A percentile compares a stretch with the other conserved stretches of the same genome.
Evolutionary conservation across 768 basidiomycete species (phyloP).

Genomic region (Leccinum truebloodii): DNA sequence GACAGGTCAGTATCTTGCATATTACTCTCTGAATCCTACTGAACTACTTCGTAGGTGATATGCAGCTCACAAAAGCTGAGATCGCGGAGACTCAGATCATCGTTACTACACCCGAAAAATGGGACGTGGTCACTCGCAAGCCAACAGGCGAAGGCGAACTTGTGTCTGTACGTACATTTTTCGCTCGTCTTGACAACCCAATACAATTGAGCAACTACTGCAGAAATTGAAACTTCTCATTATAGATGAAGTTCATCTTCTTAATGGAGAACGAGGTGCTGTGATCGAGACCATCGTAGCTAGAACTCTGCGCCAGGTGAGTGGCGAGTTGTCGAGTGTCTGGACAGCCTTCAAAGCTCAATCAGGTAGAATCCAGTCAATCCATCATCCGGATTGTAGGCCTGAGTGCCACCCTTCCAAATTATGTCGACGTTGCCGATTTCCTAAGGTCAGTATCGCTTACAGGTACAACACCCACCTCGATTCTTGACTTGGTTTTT

Average conservation of each 20-base stretch:
- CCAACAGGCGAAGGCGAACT: constrained; percentile 96
- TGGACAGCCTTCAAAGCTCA: constrained; percentile 1
- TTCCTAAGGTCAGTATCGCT: constrained; percentile 70
- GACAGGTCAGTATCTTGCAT: constrained; percentile 57
- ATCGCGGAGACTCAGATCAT: constrained; percentile 96
- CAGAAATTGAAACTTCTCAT: constrained; percentile 93
- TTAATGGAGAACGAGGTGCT: constrained; percentile 97
- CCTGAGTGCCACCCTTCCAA: constrained; percentile 93
- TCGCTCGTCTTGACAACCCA: background rate
- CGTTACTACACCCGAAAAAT: constrained; percentile 98
- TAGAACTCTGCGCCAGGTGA: constrained; percentile 84
- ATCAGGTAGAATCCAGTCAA: constrained; percentile 92
- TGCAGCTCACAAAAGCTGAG: constrained; percentile 94
- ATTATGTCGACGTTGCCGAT: constrained; percentile 94
- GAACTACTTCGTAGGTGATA: constrained; percentile 58
- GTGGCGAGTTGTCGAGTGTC: constrained; percentile 3
- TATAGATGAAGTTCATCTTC: constrained; percentile 95
- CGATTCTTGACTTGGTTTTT: constrained; percentile 5
- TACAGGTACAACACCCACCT: background rate
- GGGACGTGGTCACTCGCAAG: constrained; percentile 98
- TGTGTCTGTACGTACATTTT: constrained; percentile 65
- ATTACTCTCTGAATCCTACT: background rate
- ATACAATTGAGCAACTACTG: background rate
- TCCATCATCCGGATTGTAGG: constrained; percentile 96
- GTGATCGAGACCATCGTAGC: constrained; percentile 99